A percentile compares a stretch with the other conserved stretches of the same genome.
phyloP scores from a whole-genome alignment of 371 early-diverging fungal genomes.

The Zychaea mexicana region DNA sequence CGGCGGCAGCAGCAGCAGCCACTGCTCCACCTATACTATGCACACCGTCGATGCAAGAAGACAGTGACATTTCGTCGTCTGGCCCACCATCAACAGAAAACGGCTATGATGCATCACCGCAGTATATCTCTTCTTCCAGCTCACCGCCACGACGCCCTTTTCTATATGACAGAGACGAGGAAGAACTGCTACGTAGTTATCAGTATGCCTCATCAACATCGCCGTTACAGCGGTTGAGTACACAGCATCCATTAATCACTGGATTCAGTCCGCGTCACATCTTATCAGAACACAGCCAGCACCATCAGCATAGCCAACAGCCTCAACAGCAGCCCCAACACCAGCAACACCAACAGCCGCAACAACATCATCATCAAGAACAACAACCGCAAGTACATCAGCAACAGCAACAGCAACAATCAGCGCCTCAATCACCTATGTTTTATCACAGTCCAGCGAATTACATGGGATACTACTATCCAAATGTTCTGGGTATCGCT shows the following conservation, averaged over 20 bases:
- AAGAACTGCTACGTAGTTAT: conserved; percentile 6
- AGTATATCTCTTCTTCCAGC: conserved; percentile 3
- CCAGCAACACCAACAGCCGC: background rate
- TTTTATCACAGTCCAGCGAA: background rate
- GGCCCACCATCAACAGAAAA: conserved; percentile 13
- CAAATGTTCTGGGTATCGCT: conserved; percentile 13
- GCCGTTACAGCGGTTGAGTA: background rate
- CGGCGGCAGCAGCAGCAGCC: conserved; percentile 4
- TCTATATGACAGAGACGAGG: conserved; percentile 8
- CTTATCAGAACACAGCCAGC: background rate
- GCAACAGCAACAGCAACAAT: background rate
- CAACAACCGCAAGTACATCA: background rate
- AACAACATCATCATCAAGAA: background rate
- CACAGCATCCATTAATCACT: background rate
- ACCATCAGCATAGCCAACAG: background rate
- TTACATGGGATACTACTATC: conserved; percentile 10
- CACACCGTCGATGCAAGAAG: conserved; percentile 13
- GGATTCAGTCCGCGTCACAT: background rate
- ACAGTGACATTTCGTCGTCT: conserved; percentile 12
- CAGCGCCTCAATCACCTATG: conserved; percentile 2
- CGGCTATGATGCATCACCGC: conserved; percentile 9
- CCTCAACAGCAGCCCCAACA: background rate
- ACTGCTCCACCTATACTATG: conserved; percentile 7
- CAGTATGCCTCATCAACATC: background rate
- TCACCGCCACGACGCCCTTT: background rate